Percentiles rank a stretch among this genome's conserved stretches.
Evolutionary conservation across 495 filamentous ascomycete genomes (phyloP).

Genomic region (Neurospora intermedia): DNA sequence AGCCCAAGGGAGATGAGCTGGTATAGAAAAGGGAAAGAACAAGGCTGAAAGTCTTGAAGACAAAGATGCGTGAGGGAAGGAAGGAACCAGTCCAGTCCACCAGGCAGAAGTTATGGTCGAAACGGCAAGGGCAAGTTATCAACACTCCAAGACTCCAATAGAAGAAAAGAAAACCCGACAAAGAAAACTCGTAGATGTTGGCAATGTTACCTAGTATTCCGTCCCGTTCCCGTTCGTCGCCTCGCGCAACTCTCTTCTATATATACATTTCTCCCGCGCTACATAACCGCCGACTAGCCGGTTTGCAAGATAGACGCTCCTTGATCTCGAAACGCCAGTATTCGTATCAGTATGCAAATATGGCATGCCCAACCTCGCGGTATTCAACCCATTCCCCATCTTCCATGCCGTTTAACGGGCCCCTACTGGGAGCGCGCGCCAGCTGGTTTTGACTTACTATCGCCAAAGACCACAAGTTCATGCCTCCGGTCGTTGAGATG

Average conservation of each 20-base stretch:
- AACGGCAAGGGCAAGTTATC: background rate
- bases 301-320: background rate
- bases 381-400: background rate
- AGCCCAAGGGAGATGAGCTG: background rate
- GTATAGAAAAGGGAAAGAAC: background rate
- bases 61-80: background rate
- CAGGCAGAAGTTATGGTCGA: background rate
- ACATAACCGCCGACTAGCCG: conserved; percentile 4
- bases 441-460: background rate
- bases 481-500: background rate
- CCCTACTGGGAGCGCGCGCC: background rate
- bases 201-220: background rate
- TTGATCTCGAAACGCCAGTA: background rate
- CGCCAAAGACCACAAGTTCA: background rate
- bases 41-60: background rate
- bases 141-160: background rate
- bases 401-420: background rate
- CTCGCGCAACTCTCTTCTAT: background rate
- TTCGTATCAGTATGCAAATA: background rate
- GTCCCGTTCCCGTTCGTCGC: background rate
- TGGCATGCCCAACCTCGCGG: background rate
- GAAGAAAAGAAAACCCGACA: background rate
- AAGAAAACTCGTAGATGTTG: background rate
- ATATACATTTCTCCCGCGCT: background rate
- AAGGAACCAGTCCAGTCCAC: background rate